Evolutionary conservation across 2,329 filamentous ascomycete genomes (phyloP), one percentile per base, ranked within the genome.

Genomic region (Diaporthe eres): DNA sequence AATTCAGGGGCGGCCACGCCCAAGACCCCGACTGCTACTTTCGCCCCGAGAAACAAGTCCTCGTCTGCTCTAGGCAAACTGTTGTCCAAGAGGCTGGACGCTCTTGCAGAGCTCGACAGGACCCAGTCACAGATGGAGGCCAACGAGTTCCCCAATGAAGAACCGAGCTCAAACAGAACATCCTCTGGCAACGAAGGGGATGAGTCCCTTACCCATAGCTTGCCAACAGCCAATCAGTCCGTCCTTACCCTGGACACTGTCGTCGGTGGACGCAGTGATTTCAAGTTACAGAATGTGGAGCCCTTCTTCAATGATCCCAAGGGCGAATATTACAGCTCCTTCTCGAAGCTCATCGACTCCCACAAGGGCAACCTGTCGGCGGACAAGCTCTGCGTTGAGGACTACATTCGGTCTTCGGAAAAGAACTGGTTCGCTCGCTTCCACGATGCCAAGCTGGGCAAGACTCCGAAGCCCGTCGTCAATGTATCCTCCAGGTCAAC

Each of bases 251-350:
- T 92, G 5, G 85, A 90, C 72, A 86, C 86, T 3, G 87, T 93
- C 42, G 86, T 92, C 37, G 90, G 91, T 25, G 90, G 90, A 75
- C 91, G 91, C 80, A 89, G 88, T 72, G 88, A 92, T 79, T 91
- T 89, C 80, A 88, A 90, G 77, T 86, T 93, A 22, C 92, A 93
- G 80, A 91, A 92, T 74, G 90, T 93, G 0, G 91, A 92, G 78
- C 92, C 91, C 3, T 92, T 91, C 84, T 94, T 94, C 83, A 93
- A 89, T 8, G 92, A 93, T 80, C 88, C 88, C 63, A 90, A 87
- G 47, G 91, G 91, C 44, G 86, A 91, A 77, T 93, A 91, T 81
- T 91, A 90, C 77, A 86, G 86, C 76, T 86, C 84, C 1, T 93
- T 92, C 77, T 88, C 90, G 75, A 87, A 88, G 81, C 89, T 87